A percentile compares a stretch with the other conserved stretches of the same genome.
Conservation (phyloP, 805 yeast genomes). For the Sugiyamaella smithiae region DNA sequence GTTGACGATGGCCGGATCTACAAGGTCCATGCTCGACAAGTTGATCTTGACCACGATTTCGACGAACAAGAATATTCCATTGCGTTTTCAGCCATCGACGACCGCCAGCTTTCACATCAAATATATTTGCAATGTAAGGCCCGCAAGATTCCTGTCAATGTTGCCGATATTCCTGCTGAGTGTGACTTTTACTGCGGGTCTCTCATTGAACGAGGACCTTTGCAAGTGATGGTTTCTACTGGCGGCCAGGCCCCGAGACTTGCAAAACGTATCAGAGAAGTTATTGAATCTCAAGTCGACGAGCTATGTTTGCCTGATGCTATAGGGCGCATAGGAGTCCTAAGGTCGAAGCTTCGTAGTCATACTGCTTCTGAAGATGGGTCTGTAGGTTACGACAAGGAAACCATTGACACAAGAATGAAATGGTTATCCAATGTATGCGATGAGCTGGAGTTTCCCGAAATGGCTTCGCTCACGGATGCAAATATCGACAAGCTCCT, state of each 20-base stretch:
- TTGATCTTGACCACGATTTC: constrained; percentile 14
- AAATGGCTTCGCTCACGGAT: constrained; percentile 50
- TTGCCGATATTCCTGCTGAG: constrained; percentile 79
- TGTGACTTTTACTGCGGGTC: constrained; percentile 89
- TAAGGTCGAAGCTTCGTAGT: constrained; percentile 41
- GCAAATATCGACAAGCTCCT: constrained; percentile 40
- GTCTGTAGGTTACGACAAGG: constrained; percentile 26
- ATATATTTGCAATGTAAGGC: constrained; percentile 52
- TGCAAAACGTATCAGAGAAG: constrained; percentile 58
- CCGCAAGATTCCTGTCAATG: constrained; percentile 58
- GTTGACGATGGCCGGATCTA: constrained; percentile 4
- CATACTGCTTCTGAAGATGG: constrained; percentile 19
- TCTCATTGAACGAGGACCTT: constrained; percentile 64
- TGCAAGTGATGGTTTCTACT: constrained; percentile 79
- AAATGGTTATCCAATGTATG: constrained; percentile 65
- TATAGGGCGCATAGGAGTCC: constrained; percentile 55
- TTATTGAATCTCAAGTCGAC: constrained; percentile 45
- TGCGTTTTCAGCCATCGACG: constrained; percentile 74
- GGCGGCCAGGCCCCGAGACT: constrained; percentile 80
- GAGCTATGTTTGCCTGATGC: constrained; percentile 50
- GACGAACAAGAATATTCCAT: constrained; percentile 47
- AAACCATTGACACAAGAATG: constrained; percentile 58
- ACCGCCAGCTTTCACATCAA: constrained; percentile 53
- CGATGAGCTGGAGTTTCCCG: constrained; percentile 53
- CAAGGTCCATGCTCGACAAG: constrained; percentile 11